Conservation (phyloP, 2,329 filamentous ascomycete genomes). For the Fusarium pseudocircinatum region DNA sequence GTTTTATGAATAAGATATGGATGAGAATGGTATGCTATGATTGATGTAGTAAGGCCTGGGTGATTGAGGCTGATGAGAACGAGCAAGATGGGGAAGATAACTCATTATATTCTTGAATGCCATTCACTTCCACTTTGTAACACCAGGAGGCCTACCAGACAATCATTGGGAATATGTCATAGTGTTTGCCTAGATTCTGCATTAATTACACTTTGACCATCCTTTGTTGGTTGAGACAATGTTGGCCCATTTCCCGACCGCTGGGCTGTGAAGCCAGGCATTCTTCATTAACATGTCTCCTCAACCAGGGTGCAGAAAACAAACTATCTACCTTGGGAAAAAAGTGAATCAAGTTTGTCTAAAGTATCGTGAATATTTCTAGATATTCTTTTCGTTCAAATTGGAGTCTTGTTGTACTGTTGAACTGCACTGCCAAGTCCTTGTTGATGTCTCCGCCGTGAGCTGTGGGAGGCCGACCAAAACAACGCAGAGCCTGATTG, state of each 20-base stretch:
- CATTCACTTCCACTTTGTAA: not conserved
- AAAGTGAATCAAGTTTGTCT: not conserved
- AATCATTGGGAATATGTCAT: not conserved
- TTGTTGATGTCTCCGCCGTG: not conserved
- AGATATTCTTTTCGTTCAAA: not conserved
- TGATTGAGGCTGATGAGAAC: not conserved
- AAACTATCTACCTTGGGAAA: not conserved
- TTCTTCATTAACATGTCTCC: not conserved
- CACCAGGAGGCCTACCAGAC: not conserved
- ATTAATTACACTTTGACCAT: constrained; percentile 27
- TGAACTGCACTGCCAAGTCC: not conserved
- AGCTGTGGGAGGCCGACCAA: constrained; percentile 37
- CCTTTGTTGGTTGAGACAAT: constrained; percentile 1
- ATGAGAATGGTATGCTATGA: fast-evolving
- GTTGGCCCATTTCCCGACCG: not conserved
- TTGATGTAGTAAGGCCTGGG: fast-evolving
- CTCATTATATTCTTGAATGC: not conserved
- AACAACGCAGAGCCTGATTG: constrained; percentile 6
- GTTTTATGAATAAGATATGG: not conserved
- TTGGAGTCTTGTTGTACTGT: not conserved
- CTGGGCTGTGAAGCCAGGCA: constrained; percentile 6
- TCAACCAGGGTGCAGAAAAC: not conserved
- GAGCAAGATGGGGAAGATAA: not conserved
- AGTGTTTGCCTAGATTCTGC: not conserved
- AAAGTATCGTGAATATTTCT: fast-evolving